Percentiles rank a stretch among this genome's conserved stretches.
phyloP scores from a whole-genome alignment of 495 filamentous ascomycete genomes.

The Melanomma pulvis-pyrius region DNA sequence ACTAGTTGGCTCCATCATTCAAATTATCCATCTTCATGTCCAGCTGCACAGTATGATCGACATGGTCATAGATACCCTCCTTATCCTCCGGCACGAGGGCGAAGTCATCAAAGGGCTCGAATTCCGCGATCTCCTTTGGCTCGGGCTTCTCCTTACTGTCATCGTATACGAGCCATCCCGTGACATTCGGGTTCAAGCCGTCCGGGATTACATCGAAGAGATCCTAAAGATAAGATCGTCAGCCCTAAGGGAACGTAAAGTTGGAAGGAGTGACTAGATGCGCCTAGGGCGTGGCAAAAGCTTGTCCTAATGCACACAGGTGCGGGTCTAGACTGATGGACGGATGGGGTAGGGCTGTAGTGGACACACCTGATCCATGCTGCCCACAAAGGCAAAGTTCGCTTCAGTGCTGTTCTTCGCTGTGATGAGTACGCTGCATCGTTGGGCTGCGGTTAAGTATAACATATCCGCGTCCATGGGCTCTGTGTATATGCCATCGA shows the following conservation, averaged over 20 bases:
- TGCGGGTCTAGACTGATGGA: background rate
- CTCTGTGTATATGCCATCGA: conserved; percentile 70
- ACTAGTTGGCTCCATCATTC: conserved; percentile 76
- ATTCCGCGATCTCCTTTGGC: conserved; percentile 51
- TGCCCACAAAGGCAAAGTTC: conserved; percentile 72
- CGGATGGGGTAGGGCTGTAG: background rate
- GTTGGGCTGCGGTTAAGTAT: conserved; percentile 68
- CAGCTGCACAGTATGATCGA: conserved; percentile 64
- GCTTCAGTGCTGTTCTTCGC: conserved; percentile 57
- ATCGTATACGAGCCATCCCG: conserved; percentile 80
- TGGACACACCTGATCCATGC: conserved; percentile 54
- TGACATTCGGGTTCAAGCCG: conserved; percentile 72
- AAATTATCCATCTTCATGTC: conserved; percentile 73
- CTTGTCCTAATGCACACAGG: background rate
- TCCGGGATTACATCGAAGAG: conserved; percentile 69
- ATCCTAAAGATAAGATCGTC: conserved; percentile 49
- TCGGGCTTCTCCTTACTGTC: conserved; percentile 58
- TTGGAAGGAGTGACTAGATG: background rate
- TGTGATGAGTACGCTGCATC: conserved; percentile 67
- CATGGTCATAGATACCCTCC: conserved; percentile 56
- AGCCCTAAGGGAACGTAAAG: conserved; percentile 10
- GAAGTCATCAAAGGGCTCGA: conserved; percentile 74
- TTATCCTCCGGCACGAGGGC: conserved; percentile 68
- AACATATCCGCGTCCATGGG: conserved; percentile 61
- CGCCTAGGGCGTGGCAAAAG: conserved; percentile 2